A percentile compares a stretch with the other conserved stretches of the same genome.
Conservation (phyloP, 305 asterid genomes). For the Fraxinus sp. region DNA sequence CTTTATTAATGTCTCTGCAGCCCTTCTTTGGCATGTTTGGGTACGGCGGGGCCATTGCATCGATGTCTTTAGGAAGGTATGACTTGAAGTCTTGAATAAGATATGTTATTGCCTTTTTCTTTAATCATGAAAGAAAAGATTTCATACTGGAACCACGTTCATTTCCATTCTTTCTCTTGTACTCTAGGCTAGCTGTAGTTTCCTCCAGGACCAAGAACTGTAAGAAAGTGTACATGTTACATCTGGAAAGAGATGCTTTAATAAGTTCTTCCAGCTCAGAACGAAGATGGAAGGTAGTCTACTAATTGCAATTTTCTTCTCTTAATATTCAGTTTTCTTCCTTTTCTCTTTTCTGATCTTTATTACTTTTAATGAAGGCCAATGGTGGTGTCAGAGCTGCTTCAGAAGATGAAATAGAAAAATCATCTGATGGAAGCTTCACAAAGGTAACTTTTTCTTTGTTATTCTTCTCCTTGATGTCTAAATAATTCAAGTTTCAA, state of each 20-base stretch:
- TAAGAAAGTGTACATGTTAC: slow-evolving; percentile 50
- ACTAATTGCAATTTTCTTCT: slow-evolving; percentile 21
- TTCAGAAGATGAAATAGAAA: slow-evolving; percentile 30
- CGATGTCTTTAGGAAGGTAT: slow-evolving; percentile 84
- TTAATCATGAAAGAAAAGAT: slow-evolving; percentile 8
- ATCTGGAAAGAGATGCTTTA: slow-evolving; percentile 67
- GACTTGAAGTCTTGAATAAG: slow-evolving; percentile 17
- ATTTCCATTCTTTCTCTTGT: slow-evolving; percentile 16
- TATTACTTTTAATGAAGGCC: slow-evolving; percentile 43
- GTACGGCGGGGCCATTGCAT: slow-evolving; percentile 75
- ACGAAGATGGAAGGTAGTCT: slow-evolving; percentile 64
- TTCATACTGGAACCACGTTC: neutral
- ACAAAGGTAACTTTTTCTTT: slow-evolving; percentile 45
- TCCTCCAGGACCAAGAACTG: slow-evolving; percentile 64
- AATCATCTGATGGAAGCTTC: slow-evolving; percentile 66
- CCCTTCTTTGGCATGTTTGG: slow-evolving; percentile 90
- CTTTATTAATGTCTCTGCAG: slow-evolving; percentile 41
- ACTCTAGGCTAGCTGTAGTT: slow-evolving; percentile 49
- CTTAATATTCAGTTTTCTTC: slow-evolving; percentile 7
- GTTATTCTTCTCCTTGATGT: neutral
- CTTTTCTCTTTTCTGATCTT: neutral
- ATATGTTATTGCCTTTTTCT: slow-evolving; percentile 14
- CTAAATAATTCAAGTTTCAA: neutral
- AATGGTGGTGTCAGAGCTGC: slow-evolving; percentile 70
- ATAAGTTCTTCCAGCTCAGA: slow-evolving; percentile 43